phyloP scores from a whole-genome alignment of 2,329 filamentous ascomycete species.

The Verruconis gallopava region DNA sequence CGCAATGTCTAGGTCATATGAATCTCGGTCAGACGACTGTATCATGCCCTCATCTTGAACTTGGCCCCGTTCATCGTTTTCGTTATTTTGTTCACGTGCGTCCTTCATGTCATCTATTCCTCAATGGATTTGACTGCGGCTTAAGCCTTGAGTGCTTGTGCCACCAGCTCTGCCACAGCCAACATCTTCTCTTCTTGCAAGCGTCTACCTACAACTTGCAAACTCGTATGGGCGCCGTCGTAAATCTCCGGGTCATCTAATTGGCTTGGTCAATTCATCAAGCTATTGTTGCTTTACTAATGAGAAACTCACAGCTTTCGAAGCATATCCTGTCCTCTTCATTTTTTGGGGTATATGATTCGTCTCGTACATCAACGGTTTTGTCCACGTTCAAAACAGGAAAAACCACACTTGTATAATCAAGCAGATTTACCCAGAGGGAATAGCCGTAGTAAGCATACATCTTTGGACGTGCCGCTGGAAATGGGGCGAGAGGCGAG shows the following conservation, averaged over 20 bases:
- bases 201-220: conserved; percentile 25
- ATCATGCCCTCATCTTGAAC: no score
- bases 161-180: conserved; percentile 19
- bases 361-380: conserved; percentile 31
- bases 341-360: conserved; percentile 11
- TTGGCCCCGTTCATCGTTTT: no score
- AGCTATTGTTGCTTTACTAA: background rate
- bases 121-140: no score
- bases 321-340: conserved; percentile 8
- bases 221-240: conserved; percentile 24
- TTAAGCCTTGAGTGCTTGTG: background rate
- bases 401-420: conserved; percentile 42
- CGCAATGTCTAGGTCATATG: no score
- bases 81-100: no score
- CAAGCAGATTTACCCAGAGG: conserved; percentile 38
- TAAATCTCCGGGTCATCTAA: conserved; percentile 28
- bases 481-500: conserved; percentile 24
- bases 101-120: no score
- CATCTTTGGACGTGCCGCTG: conserved; percentile 19
- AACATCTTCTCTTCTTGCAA: conserved; percentile 28
- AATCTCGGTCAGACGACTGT: no score
- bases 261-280: no score
- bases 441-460: conserved; percentile 28
- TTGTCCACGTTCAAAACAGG: conserved; percentile 44
- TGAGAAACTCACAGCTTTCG: conserved; percentile 11